Conservation (phyloP, 495 filamentous ascomycete species). For the Aspergillus sclerotiicarbonarius region DNA sequence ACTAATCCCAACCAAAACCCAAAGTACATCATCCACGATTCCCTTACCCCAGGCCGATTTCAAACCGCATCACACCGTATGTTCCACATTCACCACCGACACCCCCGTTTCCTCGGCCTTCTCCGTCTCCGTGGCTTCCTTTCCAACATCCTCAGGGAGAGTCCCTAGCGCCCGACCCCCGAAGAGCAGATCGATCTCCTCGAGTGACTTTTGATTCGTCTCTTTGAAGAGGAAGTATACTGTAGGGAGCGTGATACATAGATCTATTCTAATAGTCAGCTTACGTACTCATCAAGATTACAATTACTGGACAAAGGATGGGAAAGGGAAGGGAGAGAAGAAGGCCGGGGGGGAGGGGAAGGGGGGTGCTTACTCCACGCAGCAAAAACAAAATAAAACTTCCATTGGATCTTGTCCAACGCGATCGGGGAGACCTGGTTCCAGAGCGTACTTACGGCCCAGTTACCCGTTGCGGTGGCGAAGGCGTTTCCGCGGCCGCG, state of each 20-base stretch:
- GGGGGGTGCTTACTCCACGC: constrained; percentile 31
- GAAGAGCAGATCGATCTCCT: constrained; percentile 58
- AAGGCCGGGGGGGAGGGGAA: neutral
- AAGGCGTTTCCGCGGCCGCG: constrained; percentile 48
- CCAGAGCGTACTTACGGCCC: constrained; percentile 51
- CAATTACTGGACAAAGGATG: constrained; percentile 3
- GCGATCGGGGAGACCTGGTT: constrained; percentile 50
- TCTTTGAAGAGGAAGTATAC: constrained; percentile 57
- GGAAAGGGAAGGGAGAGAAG: neutral
- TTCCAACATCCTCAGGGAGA: constrained; percentile 36
- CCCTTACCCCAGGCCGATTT: neutral
- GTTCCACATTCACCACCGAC: constrained; percentile 20
- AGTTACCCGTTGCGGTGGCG: constrained; percentile 48
- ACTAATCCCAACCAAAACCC: no score
- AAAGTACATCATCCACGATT: neutral
- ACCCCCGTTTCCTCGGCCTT: constrained; percentile 18
- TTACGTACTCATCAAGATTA: neutral
- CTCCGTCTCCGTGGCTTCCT: constrained; percentile 9
- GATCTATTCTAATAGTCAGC: constrained; percentile 20
- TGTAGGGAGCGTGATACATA: constrained; percentile 32
- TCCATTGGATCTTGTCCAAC: constrained; percentile 41
- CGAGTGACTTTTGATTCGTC: constrained; percentile 53
- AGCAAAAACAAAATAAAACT: constrained; percentile 49
- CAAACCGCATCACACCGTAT: constrained; percentile 1
- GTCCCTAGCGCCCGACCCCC: constrained; percentile 46